Evolutionary conservation across 2,329 filamentous ascomycete species (phyloP).

Genomic region (Aspergillus bombycis): DNA sequence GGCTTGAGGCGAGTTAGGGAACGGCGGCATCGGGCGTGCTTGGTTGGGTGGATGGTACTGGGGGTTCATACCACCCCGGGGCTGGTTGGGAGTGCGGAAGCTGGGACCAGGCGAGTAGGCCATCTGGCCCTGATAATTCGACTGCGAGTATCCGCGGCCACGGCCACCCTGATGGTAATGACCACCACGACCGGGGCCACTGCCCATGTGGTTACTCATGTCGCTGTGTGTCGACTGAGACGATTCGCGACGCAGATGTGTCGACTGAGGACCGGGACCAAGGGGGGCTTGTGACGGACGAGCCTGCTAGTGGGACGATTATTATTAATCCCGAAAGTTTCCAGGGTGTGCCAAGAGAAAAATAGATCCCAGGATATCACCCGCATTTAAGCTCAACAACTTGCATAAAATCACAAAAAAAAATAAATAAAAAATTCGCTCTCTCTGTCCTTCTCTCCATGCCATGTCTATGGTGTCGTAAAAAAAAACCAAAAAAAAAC

Average conservation of each 20-base stretch:
- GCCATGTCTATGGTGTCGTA: not conserved
- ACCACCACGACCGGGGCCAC: slow-evolving; percentile 58
- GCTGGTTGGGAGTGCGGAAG: slow-evolving; percentile 57
- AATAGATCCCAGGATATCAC: not conserved
- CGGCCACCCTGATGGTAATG: slow-evolving; percentile 58
- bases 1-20: slow-evolving; percentile 66
- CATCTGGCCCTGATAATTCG: slow-evolving; percentile 55
- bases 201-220: slow-evolving; percentile 61
- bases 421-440: not conserved
- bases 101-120: slow-evolving; percentile 58
- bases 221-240: slow-evolving; percentile 80
- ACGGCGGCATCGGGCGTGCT: slow-evolving; percentile 48
- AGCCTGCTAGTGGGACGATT: slow-evolving; percentile 54
- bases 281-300: slow-evolving; percentile 67
- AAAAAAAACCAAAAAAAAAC: not conserved
- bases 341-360: slow-evolving; percentile 21
- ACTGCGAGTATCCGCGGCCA: slow-evolving; percentile 60
- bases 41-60: slow-evolving; percentile 53
- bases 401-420: not conserved
- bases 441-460: not conserved
- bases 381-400: slow-evolving; percentile 1
- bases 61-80: slow-evolving; percentile 55
- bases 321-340: slow-evolving; percentile 22
- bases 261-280: slow-evolving; percentile 65
- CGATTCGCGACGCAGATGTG: slow-evolving; percentile 83